Evolutionary conservation across 192 early-diverging fungal genomes (phyloP), one percentile per base, ranked within the genome.

Genomic region (Coemansia nantahalensis): DNA sequence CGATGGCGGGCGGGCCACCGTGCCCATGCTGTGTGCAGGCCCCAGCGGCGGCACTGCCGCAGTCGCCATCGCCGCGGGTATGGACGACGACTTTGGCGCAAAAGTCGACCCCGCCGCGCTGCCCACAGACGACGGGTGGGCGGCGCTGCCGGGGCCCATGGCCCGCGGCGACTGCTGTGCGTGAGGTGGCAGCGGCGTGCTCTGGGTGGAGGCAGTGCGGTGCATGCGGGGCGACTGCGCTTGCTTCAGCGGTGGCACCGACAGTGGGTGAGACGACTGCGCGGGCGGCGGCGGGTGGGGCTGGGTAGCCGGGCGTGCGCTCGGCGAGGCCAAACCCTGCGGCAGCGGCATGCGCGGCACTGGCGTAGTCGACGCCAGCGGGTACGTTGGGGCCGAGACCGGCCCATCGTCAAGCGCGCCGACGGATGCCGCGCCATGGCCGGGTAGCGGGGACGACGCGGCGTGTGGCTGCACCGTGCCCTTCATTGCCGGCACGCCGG

Each of bases 241-340:
- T 28, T 66, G 63, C 19, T 64, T 64, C 7, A 22, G 50, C 15
- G 66, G 73, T 6, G 73, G 73, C 39, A 51, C 73, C 13, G 73
- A 77, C 4, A 62, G 73, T 30, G 56, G 42, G 18, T 54, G 60
- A 2, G 67, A 62, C 30, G 66, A 61, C 49, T 77, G 73, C 49
- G 57, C 61, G 26, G 43, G 36, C 49, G 26, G 36, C 49, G 26
- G 49, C 11, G 32, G 31, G 30, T 45, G 58, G 2, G 34, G 21
- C 15, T 51, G 42, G 13, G 56, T 26, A 8, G 38, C 57, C 4
- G 62, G 24, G n/a, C 66, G 61, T 14, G 66, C 50, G 19, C 58
- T 53, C 5, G 65, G 73, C n/a, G 73, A 68, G 2, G 66, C 42
- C 39, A 69, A 30, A 9, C 51, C 28, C n/a, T 51, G 36, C 28